Conservation (phyloP, 352 stramenopile genomes). For the Globisporangium splendens region DNA sequence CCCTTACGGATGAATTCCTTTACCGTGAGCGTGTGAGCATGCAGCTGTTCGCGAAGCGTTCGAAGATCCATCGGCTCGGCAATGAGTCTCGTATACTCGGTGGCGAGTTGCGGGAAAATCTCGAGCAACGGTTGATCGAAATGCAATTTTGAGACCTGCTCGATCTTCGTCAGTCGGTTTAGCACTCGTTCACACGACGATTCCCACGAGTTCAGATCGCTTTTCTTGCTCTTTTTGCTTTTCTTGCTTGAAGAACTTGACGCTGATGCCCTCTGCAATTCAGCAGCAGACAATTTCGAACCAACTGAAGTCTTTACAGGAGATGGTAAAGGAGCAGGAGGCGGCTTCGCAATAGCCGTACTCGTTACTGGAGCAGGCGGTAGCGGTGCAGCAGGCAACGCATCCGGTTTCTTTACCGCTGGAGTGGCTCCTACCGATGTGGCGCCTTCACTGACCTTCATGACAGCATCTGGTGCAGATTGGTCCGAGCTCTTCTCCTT, state of each 20-base stretch:
- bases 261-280: conserved; percentile 19
- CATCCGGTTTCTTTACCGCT: neutral
- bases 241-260: conserved; percentile 28
- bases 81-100: conserved; percentile 65
- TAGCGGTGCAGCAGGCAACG: neutral
- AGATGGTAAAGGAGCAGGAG: neutral
- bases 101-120: conserved; percentile 67
- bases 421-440: neutral
- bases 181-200: conserved; percentile 60
- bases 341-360: neutral
- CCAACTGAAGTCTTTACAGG: conserved; percentile 8
- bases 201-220: conserved; percentile 73
- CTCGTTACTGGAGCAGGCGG: neutral
- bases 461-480: neutral
- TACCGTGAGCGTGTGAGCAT: conserved; percentile 40
- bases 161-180: conserved; percentile 71
- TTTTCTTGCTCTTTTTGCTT: conserved; percentile 67
- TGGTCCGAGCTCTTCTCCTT: conserved; percentile 34
- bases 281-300: conserved; percentile 34
- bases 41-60: conserved; percentile 64
- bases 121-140: conserved; percentile 75
- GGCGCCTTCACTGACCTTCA: neutral
- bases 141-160: conserved; percentile 76
- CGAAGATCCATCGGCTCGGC: conserved; percentile 78
- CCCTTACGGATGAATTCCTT: conserved; percentile 73